phyloP scores from a whole-genome alignment of 164 flowering plant species.

The Protea cynaroides region DNA sequence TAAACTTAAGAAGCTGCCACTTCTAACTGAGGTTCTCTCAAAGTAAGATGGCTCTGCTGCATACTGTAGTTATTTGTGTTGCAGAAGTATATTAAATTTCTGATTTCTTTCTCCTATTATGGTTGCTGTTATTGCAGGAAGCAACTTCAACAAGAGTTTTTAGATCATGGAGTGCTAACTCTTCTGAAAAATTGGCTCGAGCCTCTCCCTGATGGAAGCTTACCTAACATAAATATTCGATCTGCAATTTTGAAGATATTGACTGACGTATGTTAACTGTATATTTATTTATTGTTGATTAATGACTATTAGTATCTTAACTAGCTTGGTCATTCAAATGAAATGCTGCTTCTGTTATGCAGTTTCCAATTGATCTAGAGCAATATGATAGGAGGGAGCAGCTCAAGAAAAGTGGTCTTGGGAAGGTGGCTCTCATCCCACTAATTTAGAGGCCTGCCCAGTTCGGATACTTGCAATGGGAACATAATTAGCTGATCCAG shows the following conservation, averaged over 20 bases:
- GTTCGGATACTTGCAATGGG: background rate
- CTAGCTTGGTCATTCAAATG: constrained; percentile 1
- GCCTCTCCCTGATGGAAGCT: constrained; percentile 96
- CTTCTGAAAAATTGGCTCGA: constrained; percentile 90
- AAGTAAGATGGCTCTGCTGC: constrained; percentile 39
- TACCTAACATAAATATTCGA: constrained; percentile 86
- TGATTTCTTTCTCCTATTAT: background rate
- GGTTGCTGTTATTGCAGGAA: constrained; percentile 44
- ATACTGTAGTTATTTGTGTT: background rate
- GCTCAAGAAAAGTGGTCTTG: constrained; percentile 87
- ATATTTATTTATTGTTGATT: background rate
- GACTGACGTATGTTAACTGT: constrained; percentile 48
- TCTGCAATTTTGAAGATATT: constrained; percentile 71
- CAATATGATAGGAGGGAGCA: constrained; percentile 82
- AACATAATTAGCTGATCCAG: background rate
- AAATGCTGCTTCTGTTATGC: constrained; percentile 25
- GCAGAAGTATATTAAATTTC: background rate
- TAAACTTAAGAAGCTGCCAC: constrained; percentile 89
- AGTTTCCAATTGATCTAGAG: constrained; percentile 84
- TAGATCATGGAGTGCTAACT: constrained; percentile 88
- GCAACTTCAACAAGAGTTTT: constrained; percentile 86
- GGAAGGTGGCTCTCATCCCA: constrained; percentile 43
- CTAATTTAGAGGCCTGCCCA: background rate
- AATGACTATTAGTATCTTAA: background rate
- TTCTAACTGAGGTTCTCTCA: constrained; percentile 84